Conservation (phyloP, 2,329 filamentous ascomycete species). For the Apiospora hydei region DNA sequence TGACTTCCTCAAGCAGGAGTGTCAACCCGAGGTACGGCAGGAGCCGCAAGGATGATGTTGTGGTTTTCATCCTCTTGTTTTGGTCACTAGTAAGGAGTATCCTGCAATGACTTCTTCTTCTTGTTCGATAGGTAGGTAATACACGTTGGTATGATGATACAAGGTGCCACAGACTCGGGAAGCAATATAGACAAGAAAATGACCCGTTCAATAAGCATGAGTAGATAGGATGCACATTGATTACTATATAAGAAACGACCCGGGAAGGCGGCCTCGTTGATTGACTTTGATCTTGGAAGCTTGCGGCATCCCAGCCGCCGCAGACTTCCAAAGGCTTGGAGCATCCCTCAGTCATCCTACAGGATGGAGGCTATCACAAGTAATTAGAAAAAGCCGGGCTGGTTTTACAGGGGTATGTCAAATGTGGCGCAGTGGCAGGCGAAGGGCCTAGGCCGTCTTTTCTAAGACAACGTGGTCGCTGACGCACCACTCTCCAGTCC, state of each 20-base stretch:
- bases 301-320: neutral
- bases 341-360: neutral
- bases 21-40: slow-evolving; percentile 7
- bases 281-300: slow-evolving; percentile 13
- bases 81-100: no score
- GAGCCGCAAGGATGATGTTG: neutral
- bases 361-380: slow-evolving; percentile 3
- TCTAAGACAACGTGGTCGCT: neutral
- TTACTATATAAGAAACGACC: neutral
- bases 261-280: neutral
- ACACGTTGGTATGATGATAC: no score
- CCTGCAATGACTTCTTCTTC: no score
- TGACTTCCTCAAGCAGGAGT: neutral
- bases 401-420: neutral
- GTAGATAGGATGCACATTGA: neutral
- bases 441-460: neutral
- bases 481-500: neutral
- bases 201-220: neutral
- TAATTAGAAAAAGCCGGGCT: neutral
- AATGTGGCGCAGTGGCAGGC: neutral
- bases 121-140: no score
- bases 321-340: neutral
- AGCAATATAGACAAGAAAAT: neutral
- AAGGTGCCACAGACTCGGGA: neutral
- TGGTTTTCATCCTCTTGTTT: neutral